These are phyloP conservation scores for Scutellaria galericulata DNA, from an alignment of 257 asterid species.

Conservation along the genomic window DNA sequence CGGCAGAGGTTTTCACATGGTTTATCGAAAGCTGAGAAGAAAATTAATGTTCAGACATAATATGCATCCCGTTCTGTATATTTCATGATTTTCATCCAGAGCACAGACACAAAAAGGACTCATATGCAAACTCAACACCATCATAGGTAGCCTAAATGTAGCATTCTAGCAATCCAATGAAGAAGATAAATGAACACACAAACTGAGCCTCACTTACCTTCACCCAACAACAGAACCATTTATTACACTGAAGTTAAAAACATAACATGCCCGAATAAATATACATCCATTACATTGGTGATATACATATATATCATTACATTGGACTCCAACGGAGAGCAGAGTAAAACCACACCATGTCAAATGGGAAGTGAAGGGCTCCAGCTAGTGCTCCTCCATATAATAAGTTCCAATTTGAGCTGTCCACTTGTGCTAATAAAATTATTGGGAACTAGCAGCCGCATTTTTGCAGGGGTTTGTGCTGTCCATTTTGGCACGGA, in stretches of 20 bases:
- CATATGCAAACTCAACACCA: too few relatives aligned
- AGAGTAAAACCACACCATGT: background rate
- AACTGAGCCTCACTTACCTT: background rate
- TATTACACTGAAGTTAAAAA: constrained; percentile 3
- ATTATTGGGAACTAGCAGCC: constrained; percentile 56
- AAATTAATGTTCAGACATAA: too few relatives aligned
- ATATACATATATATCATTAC: background rate
- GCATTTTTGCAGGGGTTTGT: constrained; percentile 36
- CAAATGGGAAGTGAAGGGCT: background rate
- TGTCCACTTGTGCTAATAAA: constrained; percentile 28
- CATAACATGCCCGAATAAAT: background rate
- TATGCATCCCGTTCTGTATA: too few relatives aligned
- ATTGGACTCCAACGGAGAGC: background rate
- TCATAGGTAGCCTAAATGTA: too few relatives aligned
- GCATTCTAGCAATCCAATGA: background rate
- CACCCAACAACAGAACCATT: constrained; percentile 21
- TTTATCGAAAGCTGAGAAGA: background rate
- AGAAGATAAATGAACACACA: background rate
- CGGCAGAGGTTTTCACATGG: background rate
- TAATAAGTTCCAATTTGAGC: constrained; percentile 51
- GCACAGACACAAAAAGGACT: too few relatives aligned
- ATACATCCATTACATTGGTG: background rate
- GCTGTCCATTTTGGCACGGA: constrained; percentile 42
- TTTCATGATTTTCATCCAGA: too few relatives aligned
- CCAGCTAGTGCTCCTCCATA: constrained; percentile 32